Conservation (phyloP, 2,329 filamentous ascomycete species). For the Blastomyces parvus region DNA sequence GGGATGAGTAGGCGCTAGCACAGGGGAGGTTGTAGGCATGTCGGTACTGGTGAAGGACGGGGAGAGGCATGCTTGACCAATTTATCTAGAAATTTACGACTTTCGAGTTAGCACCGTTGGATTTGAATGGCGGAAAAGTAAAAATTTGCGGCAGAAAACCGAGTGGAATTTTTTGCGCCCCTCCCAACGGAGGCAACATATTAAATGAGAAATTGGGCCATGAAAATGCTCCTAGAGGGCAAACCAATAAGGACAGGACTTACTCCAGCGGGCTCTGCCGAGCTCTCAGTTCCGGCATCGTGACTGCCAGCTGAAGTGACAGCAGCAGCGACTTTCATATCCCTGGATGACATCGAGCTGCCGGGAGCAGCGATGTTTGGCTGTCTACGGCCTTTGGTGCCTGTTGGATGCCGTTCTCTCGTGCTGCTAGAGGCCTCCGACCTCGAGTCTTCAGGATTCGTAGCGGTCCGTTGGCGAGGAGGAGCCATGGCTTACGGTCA, state of each 20-base stretch:
- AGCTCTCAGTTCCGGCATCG: conserved; percentile 14
- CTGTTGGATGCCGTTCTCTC: conserved; percentile 27
- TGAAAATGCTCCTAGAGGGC: not conserved
- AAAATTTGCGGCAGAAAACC: not conserved
- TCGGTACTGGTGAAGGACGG: conserved; percentile 41
- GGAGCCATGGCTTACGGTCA: conserved; percentile 31
- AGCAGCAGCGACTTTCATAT: conserved; percentile 19
- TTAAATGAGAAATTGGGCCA: conserved; percentile 13
- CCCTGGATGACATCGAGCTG: conserved; percentile 16
- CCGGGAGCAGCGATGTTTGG: conserved; percentile 15
- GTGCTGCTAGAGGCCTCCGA: conserved; percentile 40
- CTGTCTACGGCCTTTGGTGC: conserved; percentile 27
- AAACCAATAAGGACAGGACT: conserved; percentile 20
- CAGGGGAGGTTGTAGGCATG: conserved; percentile 39
- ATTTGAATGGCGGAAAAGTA: not conserved
- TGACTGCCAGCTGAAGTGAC: conserved; percentile 18
- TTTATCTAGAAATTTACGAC: conserved; percentile 26
- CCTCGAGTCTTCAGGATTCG: conserved; percentile 37
- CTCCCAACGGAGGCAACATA: not conserved
- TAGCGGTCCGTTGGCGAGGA: conserved; percentile 35
- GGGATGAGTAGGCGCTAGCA: conserved; percentile 36
- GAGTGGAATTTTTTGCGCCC: not conserved
- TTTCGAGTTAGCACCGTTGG: not conserved
- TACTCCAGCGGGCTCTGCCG: conserved; percentile 22
- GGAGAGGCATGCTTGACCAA: conserved; percentile 36